Evolutionary conservation across 2,329 filamentous ascomycete genomes (phyloP), one percentile per base, ranked within the genome.

Genomic region (Zymoseptoria crescenta): DNA sequence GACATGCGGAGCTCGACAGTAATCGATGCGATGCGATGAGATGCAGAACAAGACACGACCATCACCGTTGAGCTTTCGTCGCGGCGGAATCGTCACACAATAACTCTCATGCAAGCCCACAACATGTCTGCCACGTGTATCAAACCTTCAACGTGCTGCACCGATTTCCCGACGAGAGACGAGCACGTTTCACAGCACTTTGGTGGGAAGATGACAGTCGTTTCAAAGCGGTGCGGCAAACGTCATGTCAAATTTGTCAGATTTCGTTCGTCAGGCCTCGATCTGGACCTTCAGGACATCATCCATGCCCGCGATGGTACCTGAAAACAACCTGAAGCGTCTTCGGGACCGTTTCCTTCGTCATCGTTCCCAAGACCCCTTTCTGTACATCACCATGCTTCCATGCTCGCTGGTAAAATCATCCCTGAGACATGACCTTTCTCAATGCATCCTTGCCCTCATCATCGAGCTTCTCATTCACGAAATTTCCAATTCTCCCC

Each of bases 401-500:
- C 24, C 24, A 24, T 24, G 24, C 41, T 48, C 19, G 41, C 41
- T 13, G 6, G 41, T 9, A 51, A 51, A 13, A 54, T 54, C 52
- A 54, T 54, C 19, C 13, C 24, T 54, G 19, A 24, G 28, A 55
- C 72, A 74, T 73, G 41, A 74, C 71, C 49, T 64, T 64, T 61
- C 67, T 69, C 64, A 80, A 64, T 5, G 76, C 76, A 52, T 70
- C 67, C 64, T 74, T 73, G 19, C 73, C 73, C 54, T 76, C 72
- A 1, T 71, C 69, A 19, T 71, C 71, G 61, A 96, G 76, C 66
- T 90, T 83, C 73, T 89, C 83, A 64, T 84, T 79, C 56, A 92
- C 87, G 70, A 89, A 93, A 59, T 77, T 78, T 28, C 82, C 84
- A 63, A 96, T 82, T 19, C 83, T 82, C 1, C 91, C 91, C 52